These are phyloP conservation scores for Saturnispora besseyi DNA, from an alignment of 805 yeast genomes.

Conservation along the genomic window DNA sequence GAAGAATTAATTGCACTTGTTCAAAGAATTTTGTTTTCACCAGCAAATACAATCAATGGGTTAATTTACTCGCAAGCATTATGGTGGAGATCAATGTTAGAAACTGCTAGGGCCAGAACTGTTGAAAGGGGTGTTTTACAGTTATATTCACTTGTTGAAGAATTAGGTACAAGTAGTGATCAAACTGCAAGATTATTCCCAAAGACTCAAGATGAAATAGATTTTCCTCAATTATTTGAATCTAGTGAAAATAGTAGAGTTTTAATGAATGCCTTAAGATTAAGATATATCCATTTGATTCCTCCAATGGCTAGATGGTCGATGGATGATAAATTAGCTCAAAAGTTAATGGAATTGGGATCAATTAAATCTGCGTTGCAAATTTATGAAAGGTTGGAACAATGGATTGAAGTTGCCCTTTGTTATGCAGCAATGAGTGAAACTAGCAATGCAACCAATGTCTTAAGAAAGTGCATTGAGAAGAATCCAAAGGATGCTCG, in stretches of 20 bases:
- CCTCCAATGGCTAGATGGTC: conserved; percentile 80
- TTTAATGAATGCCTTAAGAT: conserved; percentile 41
- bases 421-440: conserved; percentile 85
- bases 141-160: conserved; percentile 86
- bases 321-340: conserved; percentile 76
- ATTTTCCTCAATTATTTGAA: conserved; percentile 18
- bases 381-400: conserved; percentile 68
- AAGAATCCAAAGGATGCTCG: conserved; percentile 69
- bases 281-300: conserved; percentile 62
- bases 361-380: conserved; percentile 80
- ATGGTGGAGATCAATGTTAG: conserved; percentile 85
- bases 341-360: conserved; percentile 78
- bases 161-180: conserved; percentile 58
- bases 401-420: conserved; percentile 77
- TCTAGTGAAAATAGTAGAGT: conserved; percentile 8
- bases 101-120: conserved; percentile 71
- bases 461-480: conserved; percentile 41
- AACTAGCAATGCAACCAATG: conserved; percentile 55
- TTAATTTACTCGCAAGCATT: conserved; percentile 68
- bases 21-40: conserved; percentile 55
- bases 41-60: conserved; percentile 52
- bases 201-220: conserved; percentile 26
- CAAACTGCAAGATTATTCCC: conserved; percentile 45
- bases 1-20: conserved; percentile 79
- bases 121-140: conserved; percentile 92